Conservation (phyloP, 768 basidiomycete species). For the Boletus tomentosulus region DNA sequence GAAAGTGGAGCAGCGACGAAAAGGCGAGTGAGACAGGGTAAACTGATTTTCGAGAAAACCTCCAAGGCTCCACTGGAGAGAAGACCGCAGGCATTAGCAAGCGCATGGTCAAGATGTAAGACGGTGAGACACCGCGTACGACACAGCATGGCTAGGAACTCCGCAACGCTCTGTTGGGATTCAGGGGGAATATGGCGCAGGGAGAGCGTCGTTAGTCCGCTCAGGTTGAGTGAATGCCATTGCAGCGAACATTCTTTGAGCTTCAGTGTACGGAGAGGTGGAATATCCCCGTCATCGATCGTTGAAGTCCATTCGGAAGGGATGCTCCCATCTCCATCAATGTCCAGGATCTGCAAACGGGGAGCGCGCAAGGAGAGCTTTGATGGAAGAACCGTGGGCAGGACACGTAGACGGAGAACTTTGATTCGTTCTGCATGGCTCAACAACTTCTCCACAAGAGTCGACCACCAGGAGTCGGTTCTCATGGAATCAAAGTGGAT, state of each 20-base stretch:
- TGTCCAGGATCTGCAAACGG: background rate
- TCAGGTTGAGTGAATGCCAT: background rate
- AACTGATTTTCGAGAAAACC: background rate
- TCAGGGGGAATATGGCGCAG: constrained; percentile 19
- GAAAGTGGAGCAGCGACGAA: constrained; percentile 4
- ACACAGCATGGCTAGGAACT: constrained; percentile 31
- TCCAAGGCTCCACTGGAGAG: background rate
- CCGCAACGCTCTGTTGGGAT: background rate
- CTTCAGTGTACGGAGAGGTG: background rate
- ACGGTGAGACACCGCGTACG: constrained; percentile 31
- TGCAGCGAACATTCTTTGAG: background rate
- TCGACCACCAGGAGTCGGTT: background rate
- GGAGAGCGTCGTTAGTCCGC: constrained; percentile 16
- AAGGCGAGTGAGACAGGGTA: constrained; percentile 4
- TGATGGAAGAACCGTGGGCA: background rate
- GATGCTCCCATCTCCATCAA: background rate
- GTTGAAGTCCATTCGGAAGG: background rate
- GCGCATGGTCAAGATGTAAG: constrained; percentile 30
- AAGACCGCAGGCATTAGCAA: constrained; percentile 11
- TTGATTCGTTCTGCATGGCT: background rate
- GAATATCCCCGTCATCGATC: background rate
- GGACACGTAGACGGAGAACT: background rate
- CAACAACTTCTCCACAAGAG: background rate
- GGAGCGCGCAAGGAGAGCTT: background rate
- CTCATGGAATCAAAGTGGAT: background rate